Evolutionary conservation across 1,139 yeast species (phyloP).

Genomic region (Blastobotrys indianensis): DNA sequence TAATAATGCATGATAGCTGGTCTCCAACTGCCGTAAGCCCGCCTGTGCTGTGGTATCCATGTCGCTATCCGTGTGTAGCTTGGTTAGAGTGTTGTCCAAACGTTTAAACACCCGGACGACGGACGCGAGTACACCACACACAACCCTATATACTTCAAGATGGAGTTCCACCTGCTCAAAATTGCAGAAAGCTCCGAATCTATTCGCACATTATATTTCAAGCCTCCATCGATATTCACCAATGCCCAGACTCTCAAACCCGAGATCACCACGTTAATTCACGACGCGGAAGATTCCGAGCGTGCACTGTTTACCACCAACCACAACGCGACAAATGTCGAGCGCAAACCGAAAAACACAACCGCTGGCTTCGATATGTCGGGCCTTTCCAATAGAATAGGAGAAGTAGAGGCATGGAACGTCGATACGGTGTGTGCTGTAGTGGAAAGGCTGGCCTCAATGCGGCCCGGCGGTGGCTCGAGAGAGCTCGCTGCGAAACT

Average conservation of each 20-base stretch:
- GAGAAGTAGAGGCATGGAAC: slow-evolving; percentile 25
- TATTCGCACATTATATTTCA: slow-evolving; percentile 39
- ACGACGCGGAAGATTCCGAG: slow-evolving; percentile 56
- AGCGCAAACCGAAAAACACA: slow-evolving; percentile 12
- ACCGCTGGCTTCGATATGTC: not conserved
- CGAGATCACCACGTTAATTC: slow-evolving; percentile 51
- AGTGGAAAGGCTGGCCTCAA: slow-evolving; percentile 26
- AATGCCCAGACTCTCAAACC: slow-evolving; percentile 54
- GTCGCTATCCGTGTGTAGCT: not conserved
- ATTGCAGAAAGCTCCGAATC: slow-evolving; percentile 29
- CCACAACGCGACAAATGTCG: slow-evolving; percentile 5
- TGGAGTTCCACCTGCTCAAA: slow-evolving; percentile 25
- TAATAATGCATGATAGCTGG: slow-evolving; percentile 19
- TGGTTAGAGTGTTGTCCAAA: not conserved
- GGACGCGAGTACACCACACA: not conserved
- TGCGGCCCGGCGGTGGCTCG: slow-evolving; percentile 31
- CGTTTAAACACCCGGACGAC: not conserved
- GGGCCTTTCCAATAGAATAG: too few species aligned
- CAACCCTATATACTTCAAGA: slow-evolving; percentile 14
- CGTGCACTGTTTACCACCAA: slow-evolving; percentile 40
- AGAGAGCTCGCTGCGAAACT: slow-evolving; percentile 23
- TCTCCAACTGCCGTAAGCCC: slow-evolving; percentile 12
- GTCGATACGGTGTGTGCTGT: slow-evolving; percentile 33
- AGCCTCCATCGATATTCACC: slow-evolving; percentile 56
- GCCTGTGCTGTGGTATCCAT: slow-evolving; percentile 1